Conservation (phyloP, 2,329 filamentous ascomycete genomes). For the Fusarium napiforme region DNA sequence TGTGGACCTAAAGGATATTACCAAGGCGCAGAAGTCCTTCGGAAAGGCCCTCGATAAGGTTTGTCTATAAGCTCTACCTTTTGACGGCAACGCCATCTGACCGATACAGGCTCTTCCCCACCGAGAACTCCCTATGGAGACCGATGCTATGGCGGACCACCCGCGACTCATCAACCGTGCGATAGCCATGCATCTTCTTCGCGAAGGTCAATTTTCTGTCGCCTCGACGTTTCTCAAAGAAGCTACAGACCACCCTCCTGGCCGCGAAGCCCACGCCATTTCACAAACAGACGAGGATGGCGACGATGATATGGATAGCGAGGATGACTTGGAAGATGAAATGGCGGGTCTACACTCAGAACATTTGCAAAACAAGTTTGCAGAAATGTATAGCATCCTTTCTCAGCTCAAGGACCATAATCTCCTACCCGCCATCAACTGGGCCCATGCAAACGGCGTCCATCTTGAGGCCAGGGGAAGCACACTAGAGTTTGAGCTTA, state of each 20-base stretch:
- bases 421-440: constrained; percentile 84
- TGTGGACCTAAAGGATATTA: constrained; percentile 83
- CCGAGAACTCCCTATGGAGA: constrained; percentile 78
- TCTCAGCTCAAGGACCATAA: constrained; percentile 79
- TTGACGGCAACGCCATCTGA: constrained; percentile 21
- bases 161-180: constrained; percentile 86
- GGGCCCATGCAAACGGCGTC: constrained; percentile 78
- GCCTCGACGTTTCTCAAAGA: constrained; percentile 87
- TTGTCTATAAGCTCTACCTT: constrained; percentile 31
- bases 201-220: constrained; percentile 92
- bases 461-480: constrained; percentile 84
- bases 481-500: constrained; percentile 95
- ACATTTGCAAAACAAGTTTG: constrained; percentile 82
- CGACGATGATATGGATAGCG: constrained; percentile 49
- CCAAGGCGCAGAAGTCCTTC: constrained; percentile 84
- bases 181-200: constrained; percentile 94
- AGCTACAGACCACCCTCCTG: constrained; percentile 56
- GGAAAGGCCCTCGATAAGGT: constrained; percentile 87
- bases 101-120: constrained; percentile 52
- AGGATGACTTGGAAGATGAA: constrained; percentile 44
- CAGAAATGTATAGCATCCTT: constrained; percentile 90
- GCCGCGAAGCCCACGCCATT: constrained; percentile 31
- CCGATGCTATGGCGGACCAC: constrained; percentile 82
- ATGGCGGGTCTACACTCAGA: constrained; percentile 46
- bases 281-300: constrained; percentile 47